phyloP scores from a whole-genome alignment of 2,329 filamentous ascomycete species.

The Neurospora sp. region DNA sequence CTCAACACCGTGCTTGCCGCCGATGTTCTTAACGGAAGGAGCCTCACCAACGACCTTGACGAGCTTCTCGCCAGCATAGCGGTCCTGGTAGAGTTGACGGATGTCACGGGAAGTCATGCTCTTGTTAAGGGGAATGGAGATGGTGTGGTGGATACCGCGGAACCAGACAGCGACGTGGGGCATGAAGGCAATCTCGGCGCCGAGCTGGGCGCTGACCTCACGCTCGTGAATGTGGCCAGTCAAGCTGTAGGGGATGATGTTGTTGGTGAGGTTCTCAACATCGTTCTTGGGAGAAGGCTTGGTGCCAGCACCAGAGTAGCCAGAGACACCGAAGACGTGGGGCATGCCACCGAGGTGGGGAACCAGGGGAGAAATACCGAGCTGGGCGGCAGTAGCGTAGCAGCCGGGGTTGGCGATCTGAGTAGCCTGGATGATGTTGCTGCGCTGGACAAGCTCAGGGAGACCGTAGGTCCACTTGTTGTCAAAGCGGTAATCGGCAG shows the following conservation, averaged over 20 bases:
- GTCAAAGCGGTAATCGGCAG: constrained; percentile 94
- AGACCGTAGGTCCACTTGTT: constrained; percentile 79
- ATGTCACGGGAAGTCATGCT: constrained; percentile 87
- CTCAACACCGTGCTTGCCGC: constrained; percentile 78
- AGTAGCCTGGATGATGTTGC: constrained; percentile 64
- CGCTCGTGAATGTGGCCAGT: constrained; percentile 93
- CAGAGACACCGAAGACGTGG: constrained; percentile 80
- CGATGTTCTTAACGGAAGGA: constrained; percentile 76
- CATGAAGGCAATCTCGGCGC: constrained; percentile 67
- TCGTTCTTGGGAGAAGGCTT: constrained; percentile 95
- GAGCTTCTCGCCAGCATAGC: constrained; percentile 90
- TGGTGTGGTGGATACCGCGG: constrained; percentile 86
- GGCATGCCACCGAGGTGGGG: constrained; percentile 68
- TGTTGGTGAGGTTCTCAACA: constrained; percentile 69
- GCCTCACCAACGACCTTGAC: constrained; percentile 86
- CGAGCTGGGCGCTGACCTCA: constrained; percentile 75
- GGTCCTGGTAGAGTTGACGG: constrained; percentile 87
- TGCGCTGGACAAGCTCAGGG: constrained; percentile 71
- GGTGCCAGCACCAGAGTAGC: constrained; percentile 90
- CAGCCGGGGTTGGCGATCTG: constrained; percentile 91
- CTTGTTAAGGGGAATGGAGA: constrained; percentile 78
- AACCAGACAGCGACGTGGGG: constrained; percentile 97
- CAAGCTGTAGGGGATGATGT: constrained; percentile 82
- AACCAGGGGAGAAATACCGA: constrained; percentile 76
- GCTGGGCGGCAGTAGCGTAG: constrained; percentile 86